Evolutionary conservation across 2,329 filamentous ascomycete species (phyloP).

Genomic region (Fusarium algeriense): DNA sequence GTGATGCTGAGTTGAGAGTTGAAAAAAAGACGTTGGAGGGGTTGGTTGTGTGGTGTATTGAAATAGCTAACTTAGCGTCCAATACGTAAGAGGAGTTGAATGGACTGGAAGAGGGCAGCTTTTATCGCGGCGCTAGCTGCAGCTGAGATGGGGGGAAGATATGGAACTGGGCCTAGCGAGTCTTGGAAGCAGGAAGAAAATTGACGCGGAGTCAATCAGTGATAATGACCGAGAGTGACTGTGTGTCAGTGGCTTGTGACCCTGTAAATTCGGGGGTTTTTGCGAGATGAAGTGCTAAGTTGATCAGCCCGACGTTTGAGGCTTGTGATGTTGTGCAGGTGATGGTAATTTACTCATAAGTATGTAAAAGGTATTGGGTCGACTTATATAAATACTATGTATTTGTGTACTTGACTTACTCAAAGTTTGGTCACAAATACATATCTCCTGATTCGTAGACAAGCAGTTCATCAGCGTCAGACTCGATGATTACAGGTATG

Average conservation of each 20-base stretch:
- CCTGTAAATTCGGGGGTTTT: constrained; percentile 27
- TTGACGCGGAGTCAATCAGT: constrained; percentile 49
- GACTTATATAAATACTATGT: constrained; percentile 3
- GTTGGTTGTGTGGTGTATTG: constrained; percentile 38
- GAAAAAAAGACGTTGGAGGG: constrained; percentile 37
- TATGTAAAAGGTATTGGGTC: neutral
- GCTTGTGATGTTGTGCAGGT: constrained; percentile 38
- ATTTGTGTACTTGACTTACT: constrained; percentile 3
- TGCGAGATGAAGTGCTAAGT: constrained; percentile 16
- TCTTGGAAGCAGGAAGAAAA: constrained; percentile 46
- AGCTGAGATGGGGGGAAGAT: constrained; percentile 22
- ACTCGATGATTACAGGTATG: constrained; percentile 24
- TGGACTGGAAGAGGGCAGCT: constrained; percentile 38
- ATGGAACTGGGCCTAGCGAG: constrained; percentile 24
- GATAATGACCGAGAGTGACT: constrained; percentile 34
- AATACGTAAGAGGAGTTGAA: constrained; percentile 40
- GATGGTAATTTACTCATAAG: constrained; percentile 32
- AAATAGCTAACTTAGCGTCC: constrained; percentile 35
- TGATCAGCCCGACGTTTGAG: constrained; percentile 30
- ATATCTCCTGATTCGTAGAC: neutral
- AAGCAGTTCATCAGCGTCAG: constrained; percentile 8
- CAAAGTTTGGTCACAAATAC: neutral
- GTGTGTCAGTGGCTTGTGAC: constrained; percentile 51
- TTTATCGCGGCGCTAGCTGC: constrained; percentile 47
- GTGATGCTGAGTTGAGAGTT: constrained; percentile 31